These are phyloP conservation scores for Xylaria acuta DNA, from an alignment of 495 filamentous ascomycete genomes.

Conservation along the genomic window DNA sequence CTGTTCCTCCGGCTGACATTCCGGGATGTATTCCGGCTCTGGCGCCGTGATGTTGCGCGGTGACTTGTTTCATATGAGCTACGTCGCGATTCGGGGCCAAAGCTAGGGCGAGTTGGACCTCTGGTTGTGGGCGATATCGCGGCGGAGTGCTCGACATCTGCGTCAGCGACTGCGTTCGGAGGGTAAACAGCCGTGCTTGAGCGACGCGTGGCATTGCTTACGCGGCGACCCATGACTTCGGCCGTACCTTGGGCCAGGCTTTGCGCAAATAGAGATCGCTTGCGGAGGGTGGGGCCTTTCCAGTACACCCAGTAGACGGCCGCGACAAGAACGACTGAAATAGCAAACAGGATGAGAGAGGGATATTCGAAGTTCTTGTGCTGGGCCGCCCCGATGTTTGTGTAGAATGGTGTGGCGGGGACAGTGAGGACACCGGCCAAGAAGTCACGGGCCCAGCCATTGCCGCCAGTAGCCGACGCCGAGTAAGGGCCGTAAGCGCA, in stretches of 20 bases:
- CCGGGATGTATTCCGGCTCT: constrained; percentile 36
- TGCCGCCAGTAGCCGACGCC: constrained; percentile 78
- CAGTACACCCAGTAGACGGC: constrained; percentile 84
- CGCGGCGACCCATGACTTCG: constrained; percentile 43
- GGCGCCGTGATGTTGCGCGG: constrained; percentile 38
- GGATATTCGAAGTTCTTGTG: constrained; percentile 69
- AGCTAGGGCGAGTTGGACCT: constrained; percentile 1
- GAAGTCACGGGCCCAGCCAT: constrained; percentile 77
- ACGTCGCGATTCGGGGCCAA: constrained; percentile 32
- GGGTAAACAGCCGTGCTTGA: constrained; percentile 3
- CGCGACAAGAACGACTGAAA: constrained; percentile 71
- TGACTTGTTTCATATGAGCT: constrained; percentile 38
- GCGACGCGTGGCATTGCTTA: constrained; percentile 12
- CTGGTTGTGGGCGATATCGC: neutral
- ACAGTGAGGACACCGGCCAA: constrained; percentile 83
- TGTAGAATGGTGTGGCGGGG: constrained; percentile 74
- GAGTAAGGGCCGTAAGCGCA: constrained; percentile 79
- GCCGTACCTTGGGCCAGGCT: constrained; percentile 62
- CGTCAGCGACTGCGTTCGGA: neutral
- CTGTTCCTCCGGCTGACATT: constrained; percentile 38
- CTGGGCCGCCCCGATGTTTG: constrained; percentile 61
- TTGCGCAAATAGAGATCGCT: constrained; percentile 79
- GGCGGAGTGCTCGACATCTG: constrained; percentile 13
- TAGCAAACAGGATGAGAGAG: constrained; percentile 74
- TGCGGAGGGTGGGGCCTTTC: constrained; percentile 72